Evolutionary conservation across 129 eudicot species (phyloP).

Genomic region (carrot (Daucus carota)): DH1_v3.0 NC_030384.2:48515501-48516000

Average conservation of each 20-base stretch:
- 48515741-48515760: neutral
- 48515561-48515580: too few relatives aligned
- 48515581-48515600: too few relatives aligned
- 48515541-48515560: too few relatives aligned
- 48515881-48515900: neutral
- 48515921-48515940: neutral
- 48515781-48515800: constrained; percentile 3
- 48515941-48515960: neutral
- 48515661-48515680: too few relatives aligned
- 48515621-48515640: too few relatives aligned
- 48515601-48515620: too few relatives aligned
- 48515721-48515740: neutral
- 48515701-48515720: too few relatives aligned
- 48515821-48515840: constrained; percentile 12
- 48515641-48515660: too few relatives aligned
- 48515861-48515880: neutral
- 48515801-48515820: neutral
- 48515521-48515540: too few relatives aligned
- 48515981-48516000: neutral
- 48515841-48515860: neutral
- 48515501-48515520: too few relatives aligned
- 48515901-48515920: neutral
- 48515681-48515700: too few relatives aligned
- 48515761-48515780: neutral
- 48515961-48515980: neutral